Conservation (phyloP, 163 green algal genomes). For the Scenedesmus sp. region DNA sequence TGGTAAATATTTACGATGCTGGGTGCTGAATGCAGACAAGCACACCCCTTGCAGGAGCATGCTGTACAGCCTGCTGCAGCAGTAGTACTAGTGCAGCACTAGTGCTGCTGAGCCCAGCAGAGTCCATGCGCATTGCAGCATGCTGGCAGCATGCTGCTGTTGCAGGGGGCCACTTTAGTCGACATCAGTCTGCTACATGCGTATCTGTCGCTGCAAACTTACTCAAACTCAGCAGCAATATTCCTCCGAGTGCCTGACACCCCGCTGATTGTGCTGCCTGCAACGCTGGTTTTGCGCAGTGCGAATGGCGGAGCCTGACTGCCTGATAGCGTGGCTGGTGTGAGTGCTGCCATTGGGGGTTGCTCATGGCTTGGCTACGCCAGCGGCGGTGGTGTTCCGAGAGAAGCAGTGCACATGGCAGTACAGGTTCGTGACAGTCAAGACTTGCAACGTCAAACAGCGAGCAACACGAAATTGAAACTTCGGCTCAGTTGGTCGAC, state of each 20-base stretch:
- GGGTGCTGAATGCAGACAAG: neutral
- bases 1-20: no score
- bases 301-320: neutral
- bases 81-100: neutral
- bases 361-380: neutral
- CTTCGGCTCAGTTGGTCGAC: no score
- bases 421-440: neutral
- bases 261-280: constrained; percentile 25
- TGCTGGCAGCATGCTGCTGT: neutral
- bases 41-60: neutral
- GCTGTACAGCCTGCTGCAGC: neutral
- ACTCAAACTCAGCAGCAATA: constrained; percentile 35
- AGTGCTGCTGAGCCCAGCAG: neutral
- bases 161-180: neutral
- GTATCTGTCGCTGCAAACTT: neutral
- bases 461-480: no score
- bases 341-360: neutral
- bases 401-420: neutral
- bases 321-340: neutral
- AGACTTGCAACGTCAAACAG: neutral
- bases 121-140: no score
- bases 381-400: neutral
- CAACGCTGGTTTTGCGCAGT: constrained; percentile 7
- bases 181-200: neutral
- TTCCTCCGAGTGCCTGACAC: constrained; percentile 5